phyloP scores from a whole-genome alignment of 2,329 filamentous ascomycete genomes.

The Trichophyton benhamiae region DNA sequence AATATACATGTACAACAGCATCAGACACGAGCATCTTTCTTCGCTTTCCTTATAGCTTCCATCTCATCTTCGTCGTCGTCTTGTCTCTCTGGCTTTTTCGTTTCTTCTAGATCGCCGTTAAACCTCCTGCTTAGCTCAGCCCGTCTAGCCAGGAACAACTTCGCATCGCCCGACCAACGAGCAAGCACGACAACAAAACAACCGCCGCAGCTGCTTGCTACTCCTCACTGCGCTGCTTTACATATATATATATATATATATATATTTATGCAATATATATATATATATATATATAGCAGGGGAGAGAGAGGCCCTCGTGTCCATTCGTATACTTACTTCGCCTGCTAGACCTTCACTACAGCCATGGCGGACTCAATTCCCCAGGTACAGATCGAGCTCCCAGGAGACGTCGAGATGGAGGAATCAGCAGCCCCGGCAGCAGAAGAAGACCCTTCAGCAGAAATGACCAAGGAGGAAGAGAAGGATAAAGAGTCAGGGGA shows the following conservation, averaged over 20 bases:
- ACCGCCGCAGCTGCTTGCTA: too few relatives aligned
- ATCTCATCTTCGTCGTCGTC: too few relatives aligned
- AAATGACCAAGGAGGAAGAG: conserved; percentile 1
- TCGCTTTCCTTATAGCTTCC: not conserved
- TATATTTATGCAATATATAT: not conserved
- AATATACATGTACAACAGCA: conserved; percentile 1
- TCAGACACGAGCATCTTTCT: not conserved
- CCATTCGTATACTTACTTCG: too few relatives aligned
- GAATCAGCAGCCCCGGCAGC: conserved; percentile 3
- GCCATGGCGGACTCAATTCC: conserved; percentile 6
- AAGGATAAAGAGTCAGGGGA: conserved; percentile 7
- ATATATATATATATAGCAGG: not conserved
- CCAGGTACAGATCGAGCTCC: conserved; percentile 10
- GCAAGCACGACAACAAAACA: not conserved
- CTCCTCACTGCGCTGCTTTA: not conserved
- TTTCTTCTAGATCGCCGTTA: not conserved
- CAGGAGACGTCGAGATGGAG: conserved; percentile 20
- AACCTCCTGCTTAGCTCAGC: conserved; percentile 3
- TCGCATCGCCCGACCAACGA: not conserved
- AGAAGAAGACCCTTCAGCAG: not conserved
- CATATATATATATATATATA: not conserved
- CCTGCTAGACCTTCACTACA: not conserved
- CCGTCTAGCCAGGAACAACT: not conserved
- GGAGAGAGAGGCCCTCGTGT: not conserved
- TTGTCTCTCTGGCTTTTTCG: not conserved